Evolutionary conservation across 352 stramenopile species (phyloP), one percentile per base, ranked within the genome.

Genomic region (Elongisporangium prolatum): DNA sequence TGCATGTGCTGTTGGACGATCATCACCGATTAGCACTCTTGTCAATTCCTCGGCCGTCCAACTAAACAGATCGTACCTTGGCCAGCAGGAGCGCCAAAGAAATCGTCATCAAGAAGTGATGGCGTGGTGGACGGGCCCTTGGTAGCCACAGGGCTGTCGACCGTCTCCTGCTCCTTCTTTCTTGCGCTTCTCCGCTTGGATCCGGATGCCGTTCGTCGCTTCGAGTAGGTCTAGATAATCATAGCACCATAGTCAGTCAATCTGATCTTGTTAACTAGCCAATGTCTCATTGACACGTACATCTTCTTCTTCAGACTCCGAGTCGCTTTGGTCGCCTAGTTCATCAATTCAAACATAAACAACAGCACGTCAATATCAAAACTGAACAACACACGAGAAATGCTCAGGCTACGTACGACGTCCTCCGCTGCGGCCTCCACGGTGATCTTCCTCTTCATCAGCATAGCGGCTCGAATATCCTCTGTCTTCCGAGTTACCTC

Each of bases 31-130:
- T 50, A 59, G 20, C 52, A 21, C 37, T 63, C 4, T 34, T 34
- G 20, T 7, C 24, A 48, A 8, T 50, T 20, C n/a, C n/a, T n/a
- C n/a, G 34, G 28, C 17, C 20, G 22, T 24, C 22, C 59, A 17
- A 48, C 48, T 44, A 48, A 64, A 38, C 25, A n/a, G 52, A 51
- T 34, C 59, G 48, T 63, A 81, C 68, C 72, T 69, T 54, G 64
- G 25, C 59, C 61, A 50, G 75, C 52, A 48, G 77, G 34, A 6
- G 74, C 61, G 7, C 67, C 71, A 48, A 94, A 94, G 58, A 94
- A 92, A 58, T 91, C 82, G 40, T 78, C 77, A 49, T 92, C 85
- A 25, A 94, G 60, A 3, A 94, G 72, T 5, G 82, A 92, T 8
- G 85, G 82, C 14, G 75, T 72, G 16, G 78, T 66, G 14, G 82